Evolutionary conservation across 2,329 filamentous ascomycete genomes (phyloP), one percentile per base, ranked within the genome.

Genomic region (Lizonia empirigonia): DNA sequence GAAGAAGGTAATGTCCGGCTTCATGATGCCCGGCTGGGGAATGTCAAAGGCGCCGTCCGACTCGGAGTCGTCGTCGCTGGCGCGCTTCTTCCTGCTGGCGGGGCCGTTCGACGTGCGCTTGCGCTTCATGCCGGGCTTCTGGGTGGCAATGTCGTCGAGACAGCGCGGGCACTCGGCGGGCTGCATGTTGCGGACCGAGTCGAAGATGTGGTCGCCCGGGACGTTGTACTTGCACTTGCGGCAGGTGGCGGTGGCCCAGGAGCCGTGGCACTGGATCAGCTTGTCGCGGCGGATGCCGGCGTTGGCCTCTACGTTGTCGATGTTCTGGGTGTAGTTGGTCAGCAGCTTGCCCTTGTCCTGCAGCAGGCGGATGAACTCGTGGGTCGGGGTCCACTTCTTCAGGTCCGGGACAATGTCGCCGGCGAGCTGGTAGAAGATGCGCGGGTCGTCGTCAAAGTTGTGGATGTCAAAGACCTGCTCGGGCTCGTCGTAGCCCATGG

Each of bases 281-380:
- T 94, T 96, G 26, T 90, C 86, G 1, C 85, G 82, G 18, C 80
- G 76, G 53, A 99, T 90, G 18, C 94, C 94, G 0, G 93, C 93
- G 65, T 89, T 86, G 55, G 86, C 83, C 73, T 99, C 93, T 42
- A 97, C 85, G 64, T 97, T 97, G 78, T 99, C 94, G 67, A 99
- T 97, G 73, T 99, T 99, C 72, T 99, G 94, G 0, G 94, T 96
- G 77, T 97, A 99, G 76, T 97, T 97, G 33, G 92, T 97, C 53
- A 97, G 83, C 6, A 99, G 83, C 73, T 96, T 96, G 59, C 84
- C 86, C 72, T 91, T 89, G 62, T 93, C 83, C 73, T 99, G 90
- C 27, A 99, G 82, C 63, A 97, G 81, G 26, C 86, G 85, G 67
- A 99, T 95, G 77, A 99, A 99, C 44, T 88, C 87, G 78, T 99